Base-by-base conservation (phyloP, 176 grass and related monocot genomes). In the Poa pratensis region DNA sequence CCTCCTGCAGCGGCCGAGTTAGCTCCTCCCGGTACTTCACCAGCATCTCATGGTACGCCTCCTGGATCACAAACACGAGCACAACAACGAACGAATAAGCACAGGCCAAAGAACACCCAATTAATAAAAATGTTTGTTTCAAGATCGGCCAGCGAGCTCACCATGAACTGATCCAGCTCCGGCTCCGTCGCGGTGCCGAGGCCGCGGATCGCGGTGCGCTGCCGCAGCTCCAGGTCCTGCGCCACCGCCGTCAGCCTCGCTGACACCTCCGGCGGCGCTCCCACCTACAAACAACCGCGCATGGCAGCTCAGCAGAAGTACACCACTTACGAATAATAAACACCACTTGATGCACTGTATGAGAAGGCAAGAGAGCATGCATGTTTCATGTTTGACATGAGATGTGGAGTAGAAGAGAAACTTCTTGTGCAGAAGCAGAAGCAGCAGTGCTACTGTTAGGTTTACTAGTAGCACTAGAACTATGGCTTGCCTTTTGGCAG, bases 161-260 rank as follows among this genome's bases (percentile, higher is more conserved):
- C 96, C 96, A 98, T 98, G 88, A 98, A 98, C 88, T 98, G 96
- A 34, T 98, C 96, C 30, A 98, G 84, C 84, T 98, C 96, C 46
- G 96, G 96, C 80, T 98, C 96, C 23, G 89, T 87, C 5, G 91
- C 86, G 18, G 89, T 32, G 49, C 89, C 93, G 30, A 87, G 88
- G 60, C 90, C 71, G 37, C 85, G 76, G 43, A 99, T 69, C 5
- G 88, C 77, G 23, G 87, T 90, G 55, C 96, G 90, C 81, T 99
- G 93, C 42, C 91, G 73, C 40, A 84, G 86, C 60, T 96, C 93
- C 84, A 99, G 81, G 84, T 99, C 88, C 57, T 96, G 93, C 13
- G 89, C 84, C 26, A 92, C 87, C 14, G 90, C 93, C 18, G 91
- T 91, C 78, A 99, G 67, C 78, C 90, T 77, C 26, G 88, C 93